Percentiles rank a stretch among this genome's conserved stretches.
Evolutionary conservation across 1,284 basidiomycete species (phyloP).

Genomic region (Heterobasidion parviporum): DNA sequence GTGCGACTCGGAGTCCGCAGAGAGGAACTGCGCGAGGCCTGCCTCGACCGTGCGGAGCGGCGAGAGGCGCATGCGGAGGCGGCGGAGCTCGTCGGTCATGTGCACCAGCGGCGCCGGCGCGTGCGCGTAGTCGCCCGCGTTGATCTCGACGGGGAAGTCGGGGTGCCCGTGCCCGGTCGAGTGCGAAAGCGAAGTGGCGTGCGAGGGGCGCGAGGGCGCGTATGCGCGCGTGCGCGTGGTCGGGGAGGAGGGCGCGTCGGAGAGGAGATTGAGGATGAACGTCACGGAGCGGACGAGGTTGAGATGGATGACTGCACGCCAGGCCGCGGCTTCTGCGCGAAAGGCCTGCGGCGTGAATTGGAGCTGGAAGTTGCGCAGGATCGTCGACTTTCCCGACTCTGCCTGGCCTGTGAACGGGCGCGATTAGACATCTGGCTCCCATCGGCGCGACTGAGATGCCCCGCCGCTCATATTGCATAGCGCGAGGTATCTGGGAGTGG

Average conservation of each 20-base stretch:
- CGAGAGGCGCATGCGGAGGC: slow-evolving; percentile 40
- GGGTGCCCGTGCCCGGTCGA: too few relatives aligned
- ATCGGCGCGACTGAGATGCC: not conserved
- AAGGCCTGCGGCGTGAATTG: slow-evolving; percentile 54
- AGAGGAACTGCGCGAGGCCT: slow-evolving; percentile 42
- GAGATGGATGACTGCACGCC: slow-evolving; percentile 58
- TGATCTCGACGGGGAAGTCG: not conserved
- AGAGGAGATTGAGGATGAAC: slow-evolving; percentile 42
- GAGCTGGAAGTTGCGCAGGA: slow-evolving; percentile 58
- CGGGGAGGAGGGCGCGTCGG: not conserved
- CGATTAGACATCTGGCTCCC: too few relatives aligned
- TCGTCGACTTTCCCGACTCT: slow-evolving; percentile 59
- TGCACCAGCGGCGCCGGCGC: not conserved
- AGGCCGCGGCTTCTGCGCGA: slow-evolving; percentile 43
- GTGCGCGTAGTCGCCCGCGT: not conserved
- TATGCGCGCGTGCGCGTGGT: not conserved
- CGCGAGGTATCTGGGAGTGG: not conserved
- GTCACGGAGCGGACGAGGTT: slow-evolving; percentile 56
- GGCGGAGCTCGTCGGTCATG: slow-evolving; percentile 35
- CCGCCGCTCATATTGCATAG: not conserved
- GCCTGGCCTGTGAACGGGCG: slow-evolving; percentile 39
- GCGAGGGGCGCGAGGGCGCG: not conserved
- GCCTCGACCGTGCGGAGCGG: slow-evolving; percentile 47
- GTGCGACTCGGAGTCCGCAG: slow-evolving; percentile 20
- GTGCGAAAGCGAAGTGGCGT: not conserved